Percentiles rank a stretch among this genome's conserved stretches.
These are phyloP conservation scores for Misopates orontium DNA, from an alignment of 257 asterid genomes.

Conservation along the genomic window DNA sequence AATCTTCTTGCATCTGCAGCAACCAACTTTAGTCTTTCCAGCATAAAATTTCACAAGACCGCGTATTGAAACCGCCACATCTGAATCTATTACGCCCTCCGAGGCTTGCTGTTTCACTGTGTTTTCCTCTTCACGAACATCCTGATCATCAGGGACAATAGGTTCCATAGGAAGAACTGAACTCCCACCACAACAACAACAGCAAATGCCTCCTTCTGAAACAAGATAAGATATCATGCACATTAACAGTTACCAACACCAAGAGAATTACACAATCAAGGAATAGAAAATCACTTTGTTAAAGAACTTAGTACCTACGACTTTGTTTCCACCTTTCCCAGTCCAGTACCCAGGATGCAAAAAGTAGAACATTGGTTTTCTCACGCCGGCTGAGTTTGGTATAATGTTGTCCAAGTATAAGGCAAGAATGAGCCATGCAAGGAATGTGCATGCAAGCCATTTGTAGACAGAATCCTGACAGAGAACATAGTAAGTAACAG, in stretches of 20 bases:
- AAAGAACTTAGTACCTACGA: conserved; percentile 46
- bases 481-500: no score
- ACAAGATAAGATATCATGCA: not conserved
- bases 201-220: conserved; percentile 80
- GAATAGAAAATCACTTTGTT: no score
- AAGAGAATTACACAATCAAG: no score
- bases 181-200: conserved; percentile 56
- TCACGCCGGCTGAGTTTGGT: conserved; percentile 84
- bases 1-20: conserved; percentile 71
- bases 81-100: conserved; percentile 52
- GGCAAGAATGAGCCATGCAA: conserved; percentile 76
- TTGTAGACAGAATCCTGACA: conserved; percentile 67
- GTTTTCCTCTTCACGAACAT: conserved; percentile 88
- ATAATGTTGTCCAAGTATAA: conserved; percentile 85
- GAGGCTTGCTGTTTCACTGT: conserved; percentile 67
- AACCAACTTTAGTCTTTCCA: conserved; percentile 58
- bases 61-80: conserved; percentile 74
- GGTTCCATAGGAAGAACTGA: conserved; percentile 54
- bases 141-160: conserved; percentile 74
- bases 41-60: conserved; percentile 81
- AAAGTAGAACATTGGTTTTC: conserved; percentile 73
- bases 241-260: no score
- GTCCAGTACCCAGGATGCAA: conserved; percentile 88
- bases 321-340: conserved; percentile 83
- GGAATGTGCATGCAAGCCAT: conserved; percentile 66